Conservation (phyloP, 2,329 filamentous ascomycete species). For the Penicillium sp. region DNA sequence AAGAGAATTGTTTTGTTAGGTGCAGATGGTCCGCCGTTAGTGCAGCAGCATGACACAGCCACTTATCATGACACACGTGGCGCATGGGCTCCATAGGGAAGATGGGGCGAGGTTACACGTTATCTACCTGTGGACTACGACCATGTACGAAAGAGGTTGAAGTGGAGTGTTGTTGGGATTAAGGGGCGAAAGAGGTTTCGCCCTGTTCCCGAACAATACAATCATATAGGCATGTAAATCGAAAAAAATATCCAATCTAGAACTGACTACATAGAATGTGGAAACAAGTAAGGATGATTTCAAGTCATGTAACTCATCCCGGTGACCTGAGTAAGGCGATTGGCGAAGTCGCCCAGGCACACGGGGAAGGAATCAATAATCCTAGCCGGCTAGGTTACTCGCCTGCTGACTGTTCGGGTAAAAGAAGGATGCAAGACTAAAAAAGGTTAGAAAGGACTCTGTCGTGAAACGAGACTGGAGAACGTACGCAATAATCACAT, state of each 20-base stretch:
- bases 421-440: constrained; percentile 47
- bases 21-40: not conserved
- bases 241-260: not conserved
- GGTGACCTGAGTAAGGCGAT: not conserved
- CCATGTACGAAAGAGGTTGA: not conserved
- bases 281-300: not conserved
- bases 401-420: constrained; percentile 32
- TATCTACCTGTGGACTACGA: not conserved
- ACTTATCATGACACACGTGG: constrained; percentile 24
- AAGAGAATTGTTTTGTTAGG: not conserved
- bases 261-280: not conserved
- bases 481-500: constrained; percentile 70
- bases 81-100: not conserved
- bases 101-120: not conserved
- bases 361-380: not conserved
- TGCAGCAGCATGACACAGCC: constrained; percentile 15
- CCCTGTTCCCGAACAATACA: not conserved
- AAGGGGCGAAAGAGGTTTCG: not conserved
- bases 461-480: not conserved
- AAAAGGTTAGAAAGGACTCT: not conserved
- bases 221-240: not conserved
- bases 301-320: not conserved
- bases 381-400: constrained; percentile 28
- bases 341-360: not conserved
- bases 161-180: not conserved